Evolutionary conservation across 352 stramenopile genomes (phyloP).

Genomic region (Globisporangium nagaii): DNA sequence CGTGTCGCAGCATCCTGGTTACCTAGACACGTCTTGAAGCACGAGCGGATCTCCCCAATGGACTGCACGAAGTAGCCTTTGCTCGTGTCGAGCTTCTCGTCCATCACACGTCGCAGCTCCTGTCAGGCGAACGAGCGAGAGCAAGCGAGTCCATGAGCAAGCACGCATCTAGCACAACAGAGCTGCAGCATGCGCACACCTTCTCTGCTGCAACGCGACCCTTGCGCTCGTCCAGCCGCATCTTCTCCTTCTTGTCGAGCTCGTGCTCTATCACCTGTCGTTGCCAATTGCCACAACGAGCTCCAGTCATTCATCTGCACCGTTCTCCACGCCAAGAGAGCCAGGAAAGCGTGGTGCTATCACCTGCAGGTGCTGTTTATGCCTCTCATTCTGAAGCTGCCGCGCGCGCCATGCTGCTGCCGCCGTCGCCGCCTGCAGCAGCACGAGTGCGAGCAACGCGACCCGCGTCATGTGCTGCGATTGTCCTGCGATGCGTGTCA

Average conservation of each 20-base stretch:
- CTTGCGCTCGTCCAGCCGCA: slow-evolving; percentile 51
- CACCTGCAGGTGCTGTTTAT: neutral
- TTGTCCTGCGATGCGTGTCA: slow-evolving; percentile 3
- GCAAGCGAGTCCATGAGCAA: neutral
- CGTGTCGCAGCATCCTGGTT: neutral
- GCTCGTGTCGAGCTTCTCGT: slow-evolving; percentile 70
- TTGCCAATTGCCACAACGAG: neutral
- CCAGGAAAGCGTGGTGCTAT: neutral
- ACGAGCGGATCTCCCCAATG: slow-evolving; percentile 71
- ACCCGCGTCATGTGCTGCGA: no score
- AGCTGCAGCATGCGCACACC: slow-evolving; percentile 13
- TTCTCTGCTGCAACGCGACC: slow-evolving; percentile 68
- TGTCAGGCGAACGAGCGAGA: no score
- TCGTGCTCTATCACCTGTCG: slow-evolving; percentile 29
- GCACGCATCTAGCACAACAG: neutral
- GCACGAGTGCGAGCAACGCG: slow-evolving; percentile 2
- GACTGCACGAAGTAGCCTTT: slow-evolving; percentile 75
- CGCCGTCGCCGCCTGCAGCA: slow-evolving; percentile 5
- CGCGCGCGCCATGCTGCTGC: neutral
- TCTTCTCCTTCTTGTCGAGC: slow-evolving; percentile 40
- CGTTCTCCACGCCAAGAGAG: neutral
- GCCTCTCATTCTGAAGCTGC: neutral
- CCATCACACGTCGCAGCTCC: slow-evolving; percentile 66
- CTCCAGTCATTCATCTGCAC: neutral
- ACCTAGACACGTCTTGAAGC: slow-evolving; percentile 69